Base-by-base conservation (phyloP, 179 eudicot genomes). In the Spinacia oleracea region DNA sequence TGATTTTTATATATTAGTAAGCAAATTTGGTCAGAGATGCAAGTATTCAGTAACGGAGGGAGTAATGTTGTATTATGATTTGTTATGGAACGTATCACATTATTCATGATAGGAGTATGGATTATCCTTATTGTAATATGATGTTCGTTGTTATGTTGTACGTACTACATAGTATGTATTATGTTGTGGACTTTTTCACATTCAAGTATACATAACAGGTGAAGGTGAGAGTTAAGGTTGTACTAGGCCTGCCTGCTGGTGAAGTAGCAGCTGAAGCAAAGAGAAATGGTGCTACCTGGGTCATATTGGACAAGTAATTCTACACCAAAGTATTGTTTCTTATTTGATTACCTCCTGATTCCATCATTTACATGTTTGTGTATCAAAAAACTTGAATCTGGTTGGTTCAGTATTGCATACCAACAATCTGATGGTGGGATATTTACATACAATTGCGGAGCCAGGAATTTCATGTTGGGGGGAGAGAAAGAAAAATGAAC, bases 271-370 rank as follows among this genome's bases (percentile, higher is more conserved):
- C 91, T 62, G 97, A 94, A 84, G 98, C 98, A 43, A 91, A 88
- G 83, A 87, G 84, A 72, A 85, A 86, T 53, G 88, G 87, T 77
- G 94, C 94, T 79, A 88, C 71, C 82, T 94, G 98, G 98, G 98
- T 94, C 90, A 76, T 94, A 81, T 89, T 94, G 92, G 97, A 94
- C 93, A 94, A 93, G 98, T 94, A 94, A 94, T 88, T 88, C 77
- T 86, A 85, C 82, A 79, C 86, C 87, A 89, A 90, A 76, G 85
- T 92, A 89, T 87, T 87, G 51, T 86, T 87, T 86, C 89, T 85
- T 77, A 82, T 78, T 87, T 48, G 73, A 40, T 48, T 27, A 48
- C 31, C 51, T 59, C 38, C 11, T 51, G 72, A n/a, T 66, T 67
- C 56, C 62, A 50, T 43, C 2, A 38, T 60, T 48, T 18, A 59